Percentiles rank a stretch among this genome's conserved stretches.
Evolutionary conservation across 78 protist species (phyloP).

Genomic region (Dictyostelium discoideum): DNA sequence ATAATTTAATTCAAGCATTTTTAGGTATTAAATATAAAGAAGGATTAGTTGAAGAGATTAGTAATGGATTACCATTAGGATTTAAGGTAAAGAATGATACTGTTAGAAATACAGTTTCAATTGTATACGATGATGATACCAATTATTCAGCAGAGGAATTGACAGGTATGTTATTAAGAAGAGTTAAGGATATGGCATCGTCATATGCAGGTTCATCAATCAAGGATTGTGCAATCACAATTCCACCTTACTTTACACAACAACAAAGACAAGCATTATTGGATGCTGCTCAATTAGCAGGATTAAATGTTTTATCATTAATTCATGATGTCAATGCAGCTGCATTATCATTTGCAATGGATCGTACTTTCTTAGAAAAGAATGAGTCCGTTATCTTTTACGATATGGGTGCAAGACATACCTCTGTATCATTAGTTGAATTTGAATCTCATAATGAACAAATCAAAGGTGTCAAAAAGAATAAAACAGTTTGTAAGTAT

Average conservation of each 20-base stretch:
- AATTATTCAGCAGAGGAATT: conserved; percentile 80
- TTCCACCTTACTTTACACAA: conserved; percentile 83
- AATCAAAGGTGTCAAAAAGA: conserved; percentile 35
- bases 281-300: conserved; percentile 85
- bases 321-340: conserved; percentile 59
- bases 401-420: conserved; percentile 85
- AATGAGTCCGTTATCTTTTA: conserved; percentile 70
- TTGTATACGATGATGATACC: not conserved
- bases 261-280: conserved; percentile 86
- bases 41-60: conserved; percentile 15
- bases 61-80: conserved; percentile 52
- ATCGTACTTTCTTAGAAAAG: conserved; percentile 39
- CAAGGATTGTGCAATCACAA: conserved; percentile 77
- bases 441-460: conserved; percentile 2
- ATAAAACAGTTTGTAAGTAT: conserved; percentile 34
- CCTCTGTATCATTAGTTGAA: conserved; percentile 63
- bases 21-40: conserved; percentile 37
- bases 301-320: conserved; percentile 74
- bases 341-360: conserved; percentile 60
- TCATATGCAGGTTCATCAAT: conserved; percentile 2
- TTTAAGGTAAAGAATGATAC: conserved; percentile 53
- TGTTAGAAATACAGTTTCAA: conserved; percentile 45
- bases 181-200: conserved; percentile 34
- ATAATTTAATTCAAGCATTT: conserved; percentile 19
- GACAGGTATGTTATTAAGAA: conserved; percentile 42